Evolutionary conservation across 2,329 filamentous ascomycete genomes (phyloP).

Genomic region (Pestalotiopsis sp.): DNA sequence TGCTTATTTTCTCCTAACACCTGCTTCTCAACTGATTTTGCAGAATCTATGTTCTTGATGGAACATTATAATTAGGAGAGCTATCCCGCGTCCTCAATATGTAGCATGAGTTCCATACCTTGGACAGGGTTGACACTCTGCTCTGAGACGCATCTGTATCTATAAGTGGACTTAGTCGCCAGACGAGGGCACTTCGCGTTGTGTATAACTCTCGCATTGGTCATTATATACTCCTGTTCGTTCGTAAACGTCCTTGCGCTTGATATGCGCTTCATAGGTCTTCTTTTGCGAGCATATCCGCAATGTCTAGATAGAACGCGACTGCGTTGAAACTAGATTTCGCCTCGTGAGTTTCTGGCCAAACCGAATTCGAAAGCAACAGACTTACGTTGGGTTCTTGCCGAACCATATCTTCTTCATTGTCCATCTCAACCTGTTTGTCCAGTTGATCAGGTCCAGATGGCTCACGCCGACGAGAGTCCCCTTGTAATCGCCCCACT

Average conservation of each 20-base stretch:
- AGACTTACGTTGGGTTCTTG: slow-evolving; percentile 51
- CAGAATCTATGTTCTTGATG: too few species aligned
- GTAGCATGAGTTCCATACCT: too few species aligned
- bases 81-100: too few species aligned
- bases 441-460: slow-evolving; percentile 70
- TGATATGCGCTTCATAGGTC: slow-evolving; percentile 39
- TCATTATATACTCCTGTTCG: not conserved
- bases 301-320: slow-evolving; percentile 68
- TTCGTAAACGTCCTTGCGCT: not conserved
- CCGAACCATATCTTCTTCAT: slow-evolving; percentile 56
- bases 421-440: slow-evolving; percentile 60
- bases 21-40: too few species aligned
- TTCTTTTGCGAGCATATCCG: slow-evolving; percentile 73
- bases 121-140: too few species aligned
- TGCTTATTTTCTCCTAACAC: too few species aligned
- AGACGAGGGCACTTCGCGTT: too few species aligned
- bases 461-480: slow-evolving; percentile 65
- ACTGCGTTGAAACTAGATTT: slow-evolving; percentile 63
- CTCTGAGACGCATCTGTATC: too few species aligned
- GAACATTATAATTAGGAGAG: too few species aligned
- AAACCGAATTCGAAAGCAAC: not conserved
- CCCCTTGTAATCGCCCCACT: slow-evolving; percentile 67
- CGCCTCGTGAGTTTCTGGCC: slow-evolving; percentile 11
- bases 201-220: too few species aligned
- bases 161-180: too few species aligned